A percentile compares a stretch with the other conserved stretches of the same genome.
Conservation (phyloP, 2,329 filamentous ascomycete genomes). For the Venturia nashicola region DNA sequence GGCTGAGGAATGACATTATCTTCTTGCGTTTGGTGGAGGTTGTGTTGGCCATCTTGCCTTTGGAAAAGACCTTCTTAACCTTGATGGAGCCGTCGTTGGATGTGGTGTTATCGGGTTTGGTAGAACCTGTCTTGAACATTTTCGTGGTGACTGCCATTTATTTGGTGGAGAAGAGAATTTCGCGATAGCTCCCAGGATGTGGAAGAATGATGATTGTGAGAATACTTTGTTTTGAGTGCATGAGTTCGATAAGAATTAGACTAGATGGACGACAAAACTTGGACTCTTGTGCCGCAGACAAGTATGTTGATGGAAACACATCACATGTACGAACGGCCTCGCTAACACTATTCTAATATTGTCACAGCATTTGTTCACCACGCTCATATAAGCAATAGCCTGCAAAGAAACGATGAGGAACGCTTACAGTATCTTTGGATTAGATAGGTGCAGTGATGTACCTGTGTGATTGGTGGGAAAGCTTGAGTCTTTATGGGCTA, state of each 20-base stretch:
- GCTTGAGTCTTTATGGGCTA: too few relatives aligned
- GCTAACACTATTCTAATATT: not conserved
- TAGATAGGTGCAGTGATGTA: too few relatives aligned
- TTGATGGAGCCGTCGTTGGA: not conserved
- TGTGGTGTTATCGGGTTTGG: not conserved
- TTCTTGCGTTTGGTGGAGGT: not conserved
- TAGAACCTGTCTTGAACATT: not conserved
- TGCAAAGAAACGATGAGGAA: too few relatives aligned
- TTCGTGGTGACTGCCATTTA: not conserved
- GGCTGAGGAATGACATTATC: not conserved
- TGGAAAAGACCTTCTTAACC: not conserved
- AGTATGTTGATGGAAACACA: not conserved
- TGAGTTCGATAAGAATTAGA: not conserved
- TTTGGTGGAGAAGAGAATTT: not conserved
- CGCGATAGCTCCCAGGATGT: not conserved
- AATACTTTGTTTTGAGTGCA: not conserved
- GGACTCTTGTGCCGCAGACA: not conserved
- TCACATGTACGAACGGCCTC: not conserved
- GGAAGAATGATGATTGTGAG: not conserved
- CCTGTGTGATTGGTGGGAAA: too few relatives aligned
- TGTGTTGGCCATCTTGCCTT: not conserved
- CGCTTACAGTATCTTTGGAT: too few relatives aligned
- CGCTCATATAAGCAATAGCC: too few relatives aligned
- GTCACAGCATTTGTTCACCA: not conserved
- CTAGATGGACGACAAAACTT: too few relatives aligned